Evolutionary conservation across 306 rosid species (phyloP).

Genomic region (Medicago ruthenica): DNA sequence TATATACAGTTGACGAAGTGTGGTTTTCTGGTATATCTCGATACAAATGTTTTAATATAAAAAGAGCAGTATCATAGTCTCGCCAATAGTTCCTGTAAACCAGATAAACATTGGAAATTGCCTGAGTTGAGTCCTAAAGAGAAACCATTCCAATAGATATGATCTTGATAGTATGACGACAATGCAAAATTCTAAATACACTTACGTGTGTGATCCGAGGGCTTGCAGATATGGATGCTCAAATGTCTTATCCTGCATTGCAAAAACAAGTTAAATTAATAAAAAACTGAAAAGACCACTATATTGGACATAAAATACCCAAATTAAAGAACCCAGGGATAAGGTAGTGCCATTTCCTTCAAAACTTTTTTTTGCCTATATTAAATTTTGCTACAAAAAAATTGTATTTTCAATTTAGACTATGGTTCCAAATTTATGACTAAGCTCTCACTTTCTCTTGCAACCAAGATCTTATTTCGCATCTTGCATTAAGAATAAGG

Average conservation of each 20-base stretch:
- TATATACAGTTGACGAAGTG: conserved; percentile 29
- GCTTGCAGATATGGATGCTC: conserved; percentile 90
- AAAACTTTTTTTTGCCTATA: too few relatives aligned
- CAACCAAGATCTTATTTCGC: too few relatives aligned
- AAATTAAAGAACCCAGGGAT: too few relatives aligned
- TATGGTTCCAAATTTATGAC: too few relatives aligned
- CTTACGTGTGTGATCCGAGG: conserved; percentile 93
- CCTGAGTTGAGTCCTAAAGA: not conserved
- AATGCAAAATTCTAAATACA: conserved; percentile 7
- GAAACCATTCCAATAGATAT: conserved; percentile 31
- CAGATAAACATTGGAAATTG: conserved; percentile 4
- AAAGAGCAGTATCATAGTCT: conserved; percentile 90
- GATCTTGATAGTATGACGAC: conserved; percentile 31
- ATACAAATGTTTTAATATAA: conserved; percentile 81
- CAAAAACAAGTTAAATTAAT: conserved; percentile 35
- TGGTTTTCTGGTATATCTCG: conserved; percentile 66
- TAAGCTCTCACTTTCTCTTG: too few relatives aligned
- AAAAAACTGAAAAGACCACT: not conserved
- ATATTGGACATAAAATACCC: too few relatives aligned
- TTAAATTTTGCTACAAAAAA: too few relatives aligned
- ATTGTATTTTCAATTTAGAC: too few relatives aligned
- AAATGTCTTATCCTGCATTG: conserved; percentile 91
- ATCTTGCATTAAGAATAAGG: too few relatives aligned
- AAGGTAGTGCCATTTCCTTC: too few relatives aligned
- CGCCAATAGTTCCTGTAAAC: conserved; percentile 91